phyloP scores from a whole-genome alignment of 2,329 filamentous ascomycete species.

The Fusarium secorum region DNA sequence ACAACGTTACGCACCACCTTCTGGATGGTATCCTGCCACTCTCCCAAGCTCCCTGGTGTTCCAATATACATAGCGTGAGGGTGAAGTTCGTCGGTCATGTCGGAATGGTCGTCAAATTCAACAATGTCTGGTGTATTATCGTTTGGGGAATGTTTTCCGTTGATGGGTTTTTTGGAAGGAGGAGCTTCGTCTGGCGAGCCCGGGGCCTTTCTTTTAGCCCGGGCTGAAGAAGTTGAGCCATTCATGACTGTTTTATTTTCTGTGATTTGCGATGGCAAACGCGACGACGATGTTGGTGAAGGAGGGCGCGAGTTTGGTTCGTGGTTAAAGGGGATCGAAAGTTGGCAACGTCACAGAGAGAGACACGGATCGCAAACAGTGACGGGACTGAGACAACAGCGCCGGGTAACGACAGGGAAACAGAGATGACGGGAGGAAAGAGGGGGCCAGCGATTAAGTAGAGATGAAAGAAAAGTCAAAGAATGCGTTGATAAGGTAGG shows the following conservation, averaged over 20 bases:
- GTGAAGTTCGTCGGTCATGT: constrained; percentile 52
- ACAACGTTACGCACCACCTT: constrained; percentile 94
- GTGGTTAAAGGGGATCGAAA: constrained; percentile 19
- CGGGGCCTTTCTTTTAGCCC: constrained; percentile 62
- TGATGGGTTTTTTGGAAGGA: constrained; percentile 50
- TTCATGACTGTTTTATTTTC: constrained; percentile 51
- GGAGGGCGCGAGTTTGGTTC: constrained; percentile 1
- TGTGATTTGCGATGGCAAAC: not conserved
- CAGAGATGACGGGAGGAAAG: constrained; percentile 19
- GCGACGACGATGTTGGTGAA: constrained; percentile 7
- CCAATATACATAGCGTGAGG: constrained; percentile 48
- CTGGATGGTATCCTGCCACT: constrained; percentile 97
- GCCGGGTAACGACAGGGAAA: constrained; percentile 41
- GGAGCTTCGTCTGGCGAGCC: constrained; percentile 50
- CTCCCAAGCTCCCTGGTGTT: constrained; percentile 55
- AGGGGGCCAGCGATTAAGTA: constrained; percentile 18
- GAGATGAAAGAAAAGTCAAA: constrained; percentile 7
- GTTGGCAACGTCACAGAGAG: constrained; percentile 23
- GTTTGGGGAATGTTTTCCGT: constrained; percentile 59
- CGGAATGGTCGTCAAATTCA: constrained; percentile 52
- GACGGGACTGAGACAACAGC: constrained; percentile 21
- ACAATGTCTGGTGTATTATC: constrained; percentile 58
- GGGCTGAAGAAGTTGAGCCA: constrained; percentile 50
- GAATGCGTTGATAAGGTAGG: constrained; percentile 14
- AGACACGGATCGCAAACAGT: constrained; percentile 32